phyloP scores from a whole-genome alignment of 2,329 filamentous ascomycete genomes.

The Talaromyces sp. region DNA sequence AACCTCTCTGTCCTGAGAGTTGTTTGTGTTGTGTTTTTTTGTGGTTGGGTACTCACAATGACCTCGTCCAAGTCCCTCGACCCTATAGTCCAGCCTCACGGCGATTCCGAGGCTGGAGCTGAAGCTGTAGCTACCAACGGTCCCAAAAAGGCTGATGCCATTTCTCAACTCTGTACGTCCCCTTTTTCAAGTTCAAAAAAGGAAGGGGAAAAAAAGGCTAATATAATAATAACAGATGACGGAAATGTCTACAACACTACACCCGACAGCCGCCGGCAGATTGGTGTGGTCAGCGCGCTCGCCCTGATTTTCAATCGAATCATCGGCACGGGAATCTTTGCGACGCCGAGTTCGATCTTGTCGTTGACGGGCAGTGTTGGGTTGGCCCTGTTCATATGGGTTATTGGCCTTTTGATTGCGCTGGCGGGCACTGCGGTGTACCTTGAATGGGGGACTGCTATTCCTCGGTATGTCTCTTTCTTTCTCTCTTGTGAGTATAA shows the following conservation, averaged over 20 bases:
- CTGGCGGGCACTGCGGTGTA: constrained; percentile 42
- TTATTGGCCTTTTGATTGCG: constrained; percentile 45
- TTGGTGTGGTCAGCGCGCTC: constrained; percentile 38
- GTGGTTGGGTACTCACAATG: neutral
- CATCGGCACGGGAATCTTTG: constrained; percentile 49
- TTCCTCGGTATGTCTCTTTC: constrained; percentile 34
- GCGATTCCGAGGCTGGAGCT: neutral
- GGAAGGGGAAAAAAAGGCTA: neutral
- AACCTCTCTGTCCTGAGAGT: constrained; percentile 5
- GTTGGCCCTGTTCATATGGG: constrained; percentile 47
- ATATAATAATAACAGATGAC: constrained; percentile 21
- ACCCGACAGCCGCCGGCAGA: constrained; percentile 34
- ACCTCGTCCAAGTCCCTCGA: neutral
- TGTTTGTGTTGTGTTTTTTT: too few species aligned
- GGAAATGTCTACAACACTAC: constrained; percentile 32
- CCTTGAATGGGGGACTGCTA: constrained; percentile 48
- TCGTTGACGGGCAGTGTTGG: constrained; percentile 43
- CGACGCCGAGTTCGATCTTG: constrained; percentile 45
- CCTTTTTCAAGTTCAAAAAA: too few species aligned
- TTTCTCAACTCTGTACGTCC: constrained; percentile 29
- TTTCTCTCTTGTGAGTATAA: neutral
- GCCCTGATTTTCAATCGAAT: constrained; percentile 48
- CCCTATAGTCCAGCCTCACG: neutral
- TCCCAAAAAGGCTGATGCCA: constrained; percentile 26
- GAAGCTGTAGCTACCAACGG: constrained; percentile 9